These are phyloP conservation scores for Epichloe baconii DNA, from an alignment of 2,329 filamentous ascomycete species.

Conservation along the genomic window DNA sequence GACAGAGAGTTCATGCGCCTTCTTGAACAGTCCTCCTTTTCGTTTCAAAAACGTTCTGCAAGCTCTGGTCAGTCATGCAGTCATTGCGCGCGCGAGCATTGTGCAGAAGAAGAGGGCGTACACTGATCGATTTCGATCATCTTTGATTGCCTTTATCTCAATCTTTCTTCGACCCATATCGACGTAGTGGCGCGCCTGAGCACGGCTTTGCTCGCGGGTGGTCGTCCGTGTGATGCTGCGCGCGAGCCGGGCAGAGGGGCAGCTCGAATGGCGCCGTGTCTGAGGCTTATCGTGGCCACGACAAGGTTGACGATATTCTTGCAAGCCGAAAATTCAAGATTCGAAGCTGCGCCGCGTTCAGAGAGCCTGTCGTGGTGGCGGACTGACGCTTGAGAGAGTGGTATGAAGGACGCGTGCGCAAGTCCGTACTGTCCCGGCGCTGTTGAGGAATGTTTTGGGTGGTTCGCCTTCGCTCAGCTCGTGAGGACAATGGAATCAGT, in stretches of 20 bases:
- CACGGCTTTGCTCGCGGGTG: constrained; percentile 3
- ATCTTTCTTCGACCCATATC: constrained; percentile 96
- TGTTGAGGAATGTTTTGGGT: not conserved
- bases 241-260: not conserved
- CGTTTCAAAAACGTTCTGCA: constrained; percentile 90
- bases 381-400: not conserved
- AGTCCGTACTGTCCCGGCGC: not conserved
- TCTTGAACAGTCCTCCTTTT: constrained; percentile 98
- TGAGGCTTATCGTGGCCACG: not conserved
- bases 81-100: not conserved
- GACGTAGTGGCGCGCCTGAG: constrained; percentile 7
- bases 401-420: not conserved
- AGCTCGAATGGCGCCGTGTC: not conserved
- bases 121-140: constrained; percentile 96
- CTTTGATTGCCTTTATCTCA: constrained; percentile 98
- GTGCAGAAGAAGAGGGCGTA: constrained; percentile 39
- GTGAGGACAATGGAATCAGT: not conserved
- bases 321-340: not conserved
- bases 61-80: not conserved
- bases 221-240: constrained; percentile 4
- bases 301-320: not conserved
- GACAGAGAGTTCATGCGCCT: constrained; percentile 95
- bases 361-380: not conserved
- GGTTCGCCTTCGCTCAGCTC: not conserved
- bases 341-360: not conserved